phyloP scores from a whole-genome alignment of 1,284 basidiomycete species.

The Leccinum griseonigrum region DNA sequence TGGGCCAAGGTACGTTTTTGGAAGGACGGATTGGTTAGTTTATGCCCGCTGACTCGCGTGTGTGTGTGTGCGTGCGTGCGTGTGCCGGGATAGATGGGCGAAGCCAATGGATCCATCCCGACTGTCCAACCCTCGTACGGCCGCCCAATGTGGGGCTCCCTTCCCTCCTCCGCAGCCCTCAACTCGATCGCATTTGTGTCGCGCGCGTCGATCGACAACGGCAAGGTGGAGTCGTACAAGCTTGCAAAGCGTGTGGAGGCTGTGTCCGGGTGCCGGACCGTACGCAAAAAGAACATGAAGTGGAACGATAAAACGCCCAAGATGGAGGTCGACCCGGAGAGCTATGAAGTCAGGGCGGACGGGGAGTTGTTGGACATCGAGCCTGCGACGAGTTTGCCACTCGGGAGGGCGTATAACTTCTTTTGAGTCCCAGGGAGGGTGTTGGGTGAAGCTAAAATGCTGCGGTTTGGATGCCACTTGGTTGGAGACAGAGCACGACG shows the following conservation, averaged over 20 bases:
- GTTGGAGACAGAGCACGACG: neutral
- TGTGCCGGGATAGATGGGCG: slow-evolving; percentile 67
- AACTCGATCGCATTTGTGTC: slow-evolving; percentile 89
- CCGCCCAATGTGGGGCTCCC: slow-evolving; percentile 84
- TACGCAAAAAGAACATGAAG: slow-evolving; percentile 92
- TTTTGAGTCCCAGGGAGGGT: slow-evolving; percentile 44
- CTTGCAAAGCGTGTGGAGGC: slow-evolving; percentile 75
- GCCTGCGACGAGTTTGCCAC: slow-evolving; percentile 70
- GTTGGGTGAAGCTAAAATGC: neutral
- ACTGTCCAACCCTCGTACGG: slow-evolving; percentile 88
- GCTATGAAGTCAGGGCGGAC: slow-evolving; percentile 84
- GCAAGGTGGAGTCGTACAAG: slow-evolving; percentile 66
- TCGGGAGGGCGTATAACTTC: slow-evolving; percentile 72
- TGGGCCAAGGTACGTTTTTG: slow-evolving; percentile 70
- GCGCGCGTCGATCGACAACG: slow-evolving; percentile 64
- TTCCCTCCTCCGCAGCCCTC: slow-evolving; percentile 49
- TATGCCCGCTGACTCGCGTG: neutral
- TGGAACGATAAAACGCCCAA: slow-evolving; percentile 81
- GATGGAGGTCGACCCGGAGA: slow-evolving; percentile 92
- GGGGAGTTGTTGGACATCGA: slow-evolving; percentile 74
- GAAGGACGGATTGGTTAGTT: neutral
- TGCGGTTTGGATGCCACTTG: neutral
- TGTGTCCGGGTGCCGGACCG: slow-evolving; percentile 73
- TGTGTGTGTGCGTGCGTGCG: neutral
- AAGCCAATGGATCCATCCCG: slow-evolving; percentile 92